Evolutionary conservation across 176 grass and related monocot genomes (phyloP), one percentile per base, ranked within the genome.

Genomic region (Bonia amplexicaulis): DNA sequence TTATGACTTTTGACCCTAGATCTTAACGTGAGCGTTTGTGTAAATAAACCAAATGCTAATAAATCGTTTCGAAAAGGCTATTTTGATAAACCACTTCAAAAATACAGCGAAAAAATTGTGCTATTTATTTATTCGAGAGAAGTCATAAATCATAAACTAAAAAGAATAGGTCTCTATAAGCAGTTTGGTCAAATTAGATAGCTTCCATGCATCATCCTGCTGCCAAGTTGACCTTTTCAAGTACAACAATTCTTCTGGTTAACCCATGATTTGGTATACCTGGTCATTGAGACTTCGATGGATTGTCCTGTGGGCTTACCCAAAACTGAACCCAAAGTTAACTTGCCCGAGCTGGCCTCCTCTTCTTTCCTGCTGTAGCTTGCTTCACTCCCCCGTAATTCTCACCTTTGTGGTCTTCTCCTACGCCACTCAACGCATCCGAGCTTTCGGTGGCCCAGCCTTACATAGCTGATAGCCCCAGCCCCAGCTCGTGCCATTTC

Each of bases 391-490:
- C 37, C 22, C 74, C 11, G 89, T 64, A 67, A 90, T 60, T 14
- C 80, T 73, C 67, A 7, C 33, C 37, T 53, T 17, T 3, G 16
- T 5, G n/a, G 67, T 74, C 74, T 83, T 90, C 89, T 78, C 79
- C 66, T 41, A 84, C 84, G 84, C 29, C 80, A 90, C 84, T 87
- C 84, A 87, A 90, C 73, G 89, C 69, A 90, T 83, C 89, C 59
- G 10, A 17, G 33, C 37, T 31, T 6, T 12, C 25, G 65, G n/a
- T n/a, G 1, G 2, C 27, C 7, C 20, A 40, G 22, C 47, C 53
- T 48, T 87, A 87, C 89, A 87, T 53, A 87, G 74, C 84, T 42
- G 39, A 17, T 9, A 22, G 0, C 71, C 45, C 6, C 71, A 22
- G 0, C 71, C 45, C 6, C 71, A 44, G 0, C 64, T 33, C 20